These are phyloP conservation scores for Cutaneotrichosporon cutaneum DNA, from an alignment of 1,284 basidiomycete species.

Conservation along the genomic window DNA sequence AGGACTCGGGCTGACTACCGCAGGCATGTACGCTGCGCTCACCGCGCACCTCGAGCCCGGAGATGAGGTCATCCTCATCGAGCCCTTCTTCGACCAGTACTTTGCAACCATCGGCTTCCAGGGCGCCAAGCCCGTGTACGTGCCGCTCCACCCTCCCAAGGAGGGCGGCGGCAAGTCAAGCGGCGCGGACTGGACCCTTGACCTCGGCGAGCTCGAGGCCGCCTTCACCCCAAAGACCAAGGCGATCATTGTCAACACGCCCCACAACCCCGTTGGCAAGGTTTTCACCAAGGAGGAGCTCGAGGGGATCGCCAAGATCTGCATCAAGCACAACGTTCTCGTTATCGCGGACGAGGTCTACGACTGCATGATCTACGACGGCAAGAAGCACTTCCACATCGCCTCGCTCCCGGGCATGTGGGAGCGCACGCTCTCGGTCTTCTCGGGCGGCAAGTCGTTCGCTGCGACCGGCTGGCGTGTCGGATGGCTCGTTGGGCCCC, in stretches of 20 bases:
- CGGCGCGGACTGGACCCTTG: slow-evolving; percentile 76
- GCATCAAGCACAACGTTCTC: slow-evolving; percentile 87
- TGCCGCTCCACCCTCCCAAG: slow-evolving; percentile 83
- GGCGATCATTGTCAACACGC: slow-evolving; percentile 91
- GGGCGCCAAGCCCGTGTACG: slow-evolving; percentile 86
- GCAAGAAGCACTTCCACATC: slow-evolving; percentile 83
- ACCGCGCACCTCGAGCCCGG: slow-evolving; percentile 82
- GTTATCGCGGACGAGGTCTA: slow-evolving; percentile 99
- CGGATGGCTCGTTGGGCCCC: slow-evolving; percentile 86
- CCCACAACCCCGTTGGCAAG: slow-evolving; percentile 94
- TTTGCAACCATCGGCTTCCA: slow-evolving; percentile 89
- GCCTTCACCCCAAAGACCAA: slow-evolving; percentile 84
- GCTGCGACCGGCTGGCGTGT: slow-evolving; percentile 97
- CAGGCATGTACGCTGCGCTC: slow-evolving; percentile 87
- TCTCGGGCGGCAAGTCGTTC: slow-evolving; percentile 86
- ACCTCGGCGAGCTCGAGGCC: slow-evolving; percentile 77
- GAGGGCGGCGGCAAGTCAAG: slow-evolving; percentile 61
- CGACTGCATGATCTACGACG: slow-evolving; percentile 88
- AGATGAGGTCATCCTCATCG: slow-evolving; percentile 98
- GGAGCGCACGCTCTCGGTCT: slow-evolving; percentile 84
- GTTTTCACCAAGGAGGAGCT: slow-evolving; percentile 85
- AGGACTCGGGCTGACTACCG: neutral
- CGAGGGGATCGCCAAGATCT: slow-evolving; percentile 76
- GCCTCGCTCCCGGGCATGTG: slow-evolving; percentile 96
- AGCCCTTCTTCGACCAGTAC: slow-evolving; percentile 98